Evolutionary conservation across 208 protist genomes (phyloP).

Genomic region (Naegleria lovaniensis): DNA sequence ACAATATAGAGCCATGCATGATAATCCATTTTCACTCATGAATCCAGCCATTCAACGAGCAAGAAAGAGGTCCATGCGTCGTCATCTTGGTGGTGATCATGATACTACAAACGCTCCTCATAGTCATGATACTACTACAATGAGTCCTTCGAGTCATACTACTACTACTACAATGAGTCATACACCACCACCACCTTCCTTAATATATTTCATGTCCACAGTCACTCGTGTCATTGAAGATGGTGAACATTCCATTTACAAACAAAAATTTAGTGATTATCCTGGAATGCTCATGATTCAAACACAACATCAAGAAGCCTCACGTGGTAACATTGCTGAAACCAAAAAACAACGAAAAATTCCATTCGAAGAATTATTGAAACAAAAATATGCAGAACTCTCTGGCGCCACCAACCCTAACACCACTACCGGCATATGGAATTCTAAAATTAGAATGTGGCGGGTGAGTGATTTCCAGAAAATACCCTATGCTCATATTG

Average conservation of each 20-base stretch:
- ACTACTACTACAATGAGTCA: too few species aligned
- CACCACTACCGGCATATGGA: not conserved
- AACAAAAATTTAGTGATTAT: conserved; percentile 27
- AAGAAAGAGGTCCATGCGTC: not conserved
- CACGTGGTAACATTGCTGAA: conserved; percentile 12
- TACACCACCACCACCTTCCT: too few species aligned
- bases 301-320: not conserved
- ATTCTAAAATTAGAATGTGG: not conserved
- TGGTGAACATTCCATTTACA: not conserved
- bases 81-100: too few species aligned
- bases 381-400: not conserved
- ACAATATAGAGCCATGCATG: not conserved
- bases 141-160: not conserved
- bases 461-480: not conserved
- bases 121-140: too few species aligned
- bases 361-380: not conserved
- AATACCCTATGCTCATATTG: not conserved
- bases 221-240: conserved; percentile 4
- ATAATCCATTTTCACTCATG: not conserved
- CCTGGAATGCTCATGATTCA: not conserved
- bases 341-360: conserved; percentile 18
- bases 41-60: not conserved
- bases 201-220: not conserved
- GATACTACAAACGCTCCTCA: too few species aligned
- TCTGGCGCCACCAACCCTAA: not conserved